Base-by-base conservation (phyloP, 1,284 basidiomycete genomes). In the Cutaneotrichosporon daszewskae region DNA sequence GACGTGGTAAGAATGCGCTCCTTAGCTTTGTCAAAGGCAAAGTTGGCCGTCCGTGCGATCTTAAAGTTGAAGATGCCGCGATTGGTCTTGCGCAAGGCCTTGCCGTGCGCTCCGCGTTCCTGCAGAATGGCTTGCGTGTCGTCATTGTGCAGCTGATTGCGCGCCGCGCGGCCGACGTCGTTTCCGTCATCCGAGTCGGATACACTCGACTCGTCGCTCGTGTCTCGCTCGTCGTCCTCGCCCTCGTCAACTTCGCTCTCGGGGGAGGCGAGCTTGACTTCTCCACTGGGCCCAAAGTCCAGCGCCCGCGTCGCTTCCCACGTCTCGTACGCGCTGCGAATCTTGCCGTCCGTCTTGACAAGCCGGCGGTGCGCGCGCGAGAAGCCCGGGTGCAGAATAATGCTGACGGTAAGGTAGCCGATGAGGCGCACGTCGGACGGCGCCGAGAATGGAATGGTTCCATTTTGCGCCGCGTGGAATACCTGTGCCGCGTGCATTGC, bases 31-130 rank as follows among this genome's bases (percentile, higher is more conserved):
- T 72, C 69, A 54, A 67, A 68, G 23, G 67, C 59, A 42, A 60
- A 64, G 44, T 59, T 59, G 26, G 65, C 64, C 12, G 66, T 70
- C 18, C 69, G 50, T 17, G 62, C 65, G 18, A 72, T 50, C 39
- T 67, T 65, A 22, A 69, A 58, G 52, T 69, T 66, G 59, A 69
- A 69, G 38, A 72, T 59, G n/a, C 69, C 69, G 46, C 60, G 64
- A 53, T 43, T 48, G 17, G 28, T 46, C 45, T 42, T 56, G 60
- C 64, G 66, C 32, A 71, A 51, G 17, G 68, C 68, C 38, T 67
- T 57, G 13, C 45, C 43, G 52, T 71, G 66, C 3, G 58, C 56
- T 34, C 51, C 47, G 27, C 51, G 39, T 22, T 57, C 57, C 8
- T 54, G 48, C 37, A 57, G 55, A 19, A 60, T 52, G 7, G 53